Percentiles rank a stretch among this genome's conserved stretches.
Conservation (phyloP, 371 early-diverging fungal species). For the Smittium culicis region DNA sequence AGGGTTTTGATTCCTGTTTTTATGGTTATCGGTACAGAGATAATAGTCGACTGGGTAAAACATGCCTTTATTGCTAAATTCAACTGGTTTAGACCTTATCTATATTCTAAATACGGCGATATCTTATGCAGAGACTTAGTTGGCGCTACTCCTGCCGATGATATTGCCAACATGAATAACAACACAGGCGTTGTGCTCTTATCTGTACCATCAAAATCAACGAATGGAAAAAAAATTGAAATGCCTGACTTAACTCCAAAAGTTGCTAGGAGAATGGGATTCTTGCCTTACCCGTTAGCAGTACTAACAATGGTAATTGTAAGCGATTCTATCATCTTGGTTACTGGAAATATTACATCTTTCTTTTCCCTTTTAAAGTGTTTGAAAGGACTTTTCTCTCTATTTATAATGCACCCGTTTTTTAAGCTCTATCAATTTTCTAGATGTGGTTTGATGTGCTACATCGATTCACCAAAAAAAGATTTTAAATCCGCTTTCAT, state of each 20-base stretch:
- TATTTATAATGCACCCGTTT: neutral
- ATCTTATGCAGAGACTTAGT: conserved; percentile 77
- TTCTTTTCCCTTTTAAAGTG: too few species aligned
- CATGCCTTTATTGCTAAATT: conserved; percentile 96
- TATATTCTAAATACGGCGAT: conserved; percentile 75
- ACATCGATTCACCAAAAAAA: too few species aligned
- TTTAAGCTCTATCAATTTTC: neutral
- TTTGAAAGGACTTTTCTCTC: too few species aligned
- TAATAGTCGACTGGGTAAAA: conserved; percentile 94
- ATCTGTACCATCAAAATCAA: neutral
- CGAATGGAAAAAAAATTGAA: neutral
- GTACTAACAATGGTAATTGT: too few species aligned
- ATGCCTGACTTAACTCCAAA: neutral
- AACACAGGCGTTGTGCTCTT: neutral
- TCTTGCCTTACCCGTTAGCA: too few species aligned
- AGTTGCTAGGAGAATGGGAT: neutral
- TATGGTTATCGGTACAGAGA: conserved; percentile 50
- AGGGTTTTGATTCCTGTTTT: too few species aligned
- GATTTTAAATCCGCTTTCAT: too few species aligned
- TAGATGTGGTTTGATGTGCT: too few species aligned
- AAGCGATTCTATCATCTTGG: too few species aligned
- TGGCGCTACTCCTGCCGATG: conserved; percentile 23
- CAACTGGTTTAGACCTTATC: conserved; percentile 78
- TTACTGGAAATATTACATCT: too few species aligned
- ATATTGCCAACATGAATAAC: neutral